A percentile compares a stretch with the other conserved stretches of the same genome.
phyloP scores from a whole-genome alignment of 1,139 yeast species.

The Geotrichum phurueaensis region DNA sequence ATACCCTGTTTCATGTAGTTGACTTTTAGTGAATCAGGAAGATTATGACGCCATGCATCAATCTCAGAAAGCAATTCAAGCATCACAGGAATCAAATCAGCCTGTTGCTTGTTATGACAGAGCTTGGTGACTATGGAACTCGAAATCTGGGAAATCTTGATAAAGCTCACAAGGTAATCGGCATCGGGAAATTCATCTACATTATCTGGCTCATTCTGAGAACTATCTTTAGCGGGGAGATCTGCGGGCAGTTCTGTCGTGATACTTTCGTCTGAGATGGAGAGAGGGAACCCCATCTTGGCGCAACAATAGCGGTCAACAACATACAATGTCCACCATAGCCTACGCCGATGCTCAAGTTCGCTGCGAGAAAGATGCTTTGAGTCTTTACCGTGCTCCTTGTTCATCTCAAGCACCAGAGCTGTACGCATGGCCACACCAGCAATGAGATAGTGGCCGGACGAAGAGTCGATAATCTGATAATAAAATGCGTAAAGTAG shows the following conservation, averaged over 20 bases:
- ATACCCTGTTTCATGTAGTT: conserved; percentile 51
- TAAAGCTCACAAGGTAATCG: conserved; percentile 71
- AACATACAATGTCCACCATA: conserved; percentile 93
- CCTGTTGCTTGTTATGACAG: conserved; percentile 55
- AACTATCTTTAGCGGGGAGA: conserved; percentile 29
- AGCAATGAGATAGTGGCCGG: conserved; percentile 74
- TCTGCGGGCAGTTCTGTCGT: conserved; percentile 56
- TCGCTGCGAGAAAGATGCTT: conserved; percentile 17
- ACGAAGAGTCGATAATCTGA: conserved; percentile 81
- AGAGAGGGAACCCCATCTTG: conserved; percentile 76
- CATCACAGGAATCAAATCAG: conserved; percentile 69
- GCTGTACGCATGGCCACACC: conserved; percentile 75
- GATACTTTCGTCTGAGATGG: conserved; percentile 72
- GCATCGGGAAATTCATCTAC: conserved; percentile 71
- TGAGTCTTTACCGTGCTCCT: conserved; percentile 20
- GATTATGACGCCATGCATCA: conserved; percentile 60
- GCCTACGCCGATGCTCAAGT: conserved; percentile 65
- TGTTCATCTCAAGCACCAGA: conserved; percentile 69
- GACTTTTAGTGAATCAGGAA: conserved; percentile 60
- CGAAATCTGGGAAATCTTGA: conserved; percentile 72
- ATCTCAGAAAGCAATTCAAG: conserved; percentile 64
- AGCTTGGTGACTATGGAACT: conserved; percentile 66
- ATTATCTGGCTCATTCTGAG: neutral
- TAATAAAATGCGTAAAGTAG: conserved; percentile 71
- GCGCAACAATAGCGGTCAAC: conserved; percentile 81